These are phyloP conservation scores for Calonectria montana DNA, from an alignment of 2,329 filamentous ascomycete genomes.

Conservation along the genomic window DNA sequence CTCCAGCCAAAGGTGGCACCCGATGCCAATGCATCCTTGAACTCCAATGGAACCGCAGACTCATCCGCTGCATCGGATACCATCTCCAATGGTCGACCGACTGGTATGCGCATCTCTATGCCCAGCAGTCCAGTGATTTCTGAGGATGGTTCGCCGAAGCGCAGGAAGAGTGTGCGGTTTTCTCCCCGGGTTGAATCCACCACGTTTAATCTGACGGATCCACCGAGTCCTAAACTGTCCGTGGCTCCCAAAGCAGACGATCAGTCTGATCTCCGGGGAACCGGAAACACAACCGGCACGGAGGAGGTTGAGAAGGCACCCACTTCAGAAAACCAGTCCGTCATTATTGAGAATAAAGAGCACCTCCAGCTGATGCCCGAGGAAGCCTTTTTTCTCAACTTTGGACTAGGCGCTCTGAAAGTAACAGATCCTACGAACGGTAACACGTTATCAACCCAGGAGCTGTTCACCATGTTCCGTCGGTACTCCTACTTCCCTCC, in stretches of 20 bases:
- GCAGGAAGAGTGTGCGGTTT: constrained; percentile 76
- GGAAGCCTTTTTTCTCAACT: constrained; percentile 91
- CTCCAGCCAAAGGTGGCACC: not conserved
- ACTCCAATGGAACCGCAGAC: too few species aligned
- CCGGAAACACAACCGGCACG: not conserved
- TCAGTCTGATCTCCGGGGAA: not conserved
- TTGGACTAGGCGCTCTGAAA: constrained; percentile 79
- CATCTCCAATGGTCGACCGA: not conserved
- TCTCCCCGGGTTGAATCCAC: constrained; percentile 75
- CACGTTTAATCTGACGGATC: constrained; percentile 65
- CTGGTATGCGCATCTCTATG: constrained; percentile 13
- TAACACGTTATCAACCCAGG: constrained; percentile 59
- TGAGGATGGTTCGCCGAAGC: constrained; percentile 47
- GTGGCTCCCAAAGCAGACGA: constrained; percentile 23
- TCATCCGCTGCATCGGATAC: too few species aligned
- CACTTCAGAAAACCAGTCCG: not conserved
- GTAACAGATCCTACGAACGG: constrained; percentile 65
- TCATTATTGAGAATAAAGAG: constrained; percentile 68
- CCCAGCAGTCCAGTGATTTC: constrained; percentile 16
- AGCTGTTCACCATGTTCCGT: constrained; percentile 76
- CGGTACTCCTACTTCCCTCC: constrained; percentile 77
- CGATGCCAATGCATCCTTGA: not conserved
- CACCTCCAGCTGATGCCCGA: constrained; percentile 93
- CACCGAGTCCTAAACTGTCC: constrained; percentile 58
- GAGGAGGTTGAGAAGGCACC: not conserved